Base-by-base conservation (phyloP, 2,329 filamentous ascomycete genomes). In the Fusarium sp. region DNA sequence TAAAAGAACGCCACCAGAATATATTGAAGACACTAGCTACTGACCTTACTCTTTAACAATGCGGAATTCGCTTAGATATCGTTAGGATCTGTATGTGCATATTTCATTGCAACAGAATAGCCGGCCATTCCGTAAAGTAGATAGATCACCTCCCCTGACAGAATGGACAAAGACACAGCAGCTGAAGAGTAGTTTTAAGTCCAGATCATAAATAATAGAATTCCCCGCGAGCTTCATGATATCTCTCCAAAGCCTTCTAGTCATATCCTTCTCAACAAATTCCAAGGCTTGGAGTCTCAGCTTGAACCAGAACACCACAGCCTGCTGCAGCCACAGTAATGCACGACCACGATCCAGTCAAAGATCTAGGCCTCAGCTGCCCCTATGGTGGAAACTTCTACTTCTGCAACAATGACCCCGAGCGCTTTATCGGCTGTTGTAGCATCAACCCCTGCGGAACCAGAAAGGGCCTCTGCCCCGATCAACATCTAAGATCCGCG, bases 361-460 rank as follows among this genome's bases (percentile, higher is more conserved):
- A 57, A 15, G 49, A 54, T 4, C 39, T 80, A 3, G 79, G 74
- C 16, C 63, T 80, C 0, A 60, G 58, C 8, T 83, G 81, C 41
- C 77, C 76, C 1, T 57, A 50, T 3, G 74, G 73, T 6, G 77
- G 78, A 24, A 35, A 57, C 8, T 82, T 82, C 35, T 82, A 82
- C 73, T 71, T 81, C 57, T 82, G 81, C 66, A 42, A 63, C 6
- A 69, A 73, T 3, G 75, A 75, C 31, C 64, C 68, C 1, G 38
- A 60, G 5, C 76, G 77, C 29, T 84, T 83, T 67, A 56, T 84
- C 39, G 82, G 82, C 15, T 84, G 82, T 66, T 84, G 82, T 47
- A 69, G 61, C 13, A 69, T 63, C 26, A 74, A 80, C 57, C 78
- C 80, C 1, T 82, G 80, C 43, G 50, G 62, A 15, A 37, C 39